Percentiles rank a stretch among this genome's conserved stretches.
Conservation (phyloP, 345 rosid genomes). For the Salix udensis region DNA sequence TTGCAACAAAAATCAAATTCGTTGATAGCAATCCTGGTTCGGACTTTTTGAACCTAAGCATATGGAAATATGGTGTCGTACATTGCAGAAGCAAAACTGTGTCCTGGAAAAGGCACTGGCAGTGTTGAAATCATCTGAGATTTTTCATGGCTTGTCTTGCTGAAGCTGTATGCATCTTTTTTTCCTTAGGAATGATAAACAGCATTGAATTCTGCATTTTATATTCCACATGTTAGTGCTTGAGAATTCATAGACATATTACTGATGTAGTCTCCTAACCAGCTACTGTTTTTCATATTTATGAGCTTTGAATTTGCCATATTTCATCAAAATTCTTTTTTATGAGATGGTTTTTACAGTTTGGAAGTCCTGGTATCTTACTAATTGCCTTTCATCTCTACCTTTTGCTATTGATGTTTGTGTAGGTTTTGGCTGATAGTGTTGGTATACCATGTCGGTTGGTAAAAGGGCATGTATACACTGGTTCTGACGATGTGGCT, state of each 20-base stretch:
- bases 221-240: neutral
- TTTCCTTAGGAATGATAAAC: neutral
- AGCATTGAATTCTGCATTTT: neutral
- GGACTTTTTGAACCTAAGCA: neutral
- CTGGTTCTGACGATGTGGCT: constrained; percentile 85
- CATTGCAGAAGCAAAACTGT: neutral
- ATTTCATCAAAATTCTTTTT: neutral
- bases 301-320: neutral
- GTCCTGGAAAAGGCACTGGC: neutral
- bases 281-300: neutral
- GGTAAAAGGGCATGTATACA: constrained; percentile 85
- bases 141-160: neutral
- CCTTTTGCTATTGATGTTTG: constrained; percentile 19
- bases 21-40: neutral
- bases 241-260: neutral
- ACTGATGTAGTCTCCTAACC: neutral
- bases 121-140: neutral
- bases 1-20: too few species aligned
- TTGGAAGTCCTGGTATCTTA: constrained; percentile 1
- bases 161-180: neutral
- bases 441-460: constrained; percentile 80
- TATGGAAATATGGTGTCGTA: neutral
- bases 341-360: constrained; percentile 7
- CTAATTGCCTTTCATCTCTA: constrained; percentile 6
- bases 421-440: constrained; percentile 85